phyloP scores from a whole-genome alignment of 2,329 filamentous ascomycete species.

The Colletotrichum lentis region DNA sequence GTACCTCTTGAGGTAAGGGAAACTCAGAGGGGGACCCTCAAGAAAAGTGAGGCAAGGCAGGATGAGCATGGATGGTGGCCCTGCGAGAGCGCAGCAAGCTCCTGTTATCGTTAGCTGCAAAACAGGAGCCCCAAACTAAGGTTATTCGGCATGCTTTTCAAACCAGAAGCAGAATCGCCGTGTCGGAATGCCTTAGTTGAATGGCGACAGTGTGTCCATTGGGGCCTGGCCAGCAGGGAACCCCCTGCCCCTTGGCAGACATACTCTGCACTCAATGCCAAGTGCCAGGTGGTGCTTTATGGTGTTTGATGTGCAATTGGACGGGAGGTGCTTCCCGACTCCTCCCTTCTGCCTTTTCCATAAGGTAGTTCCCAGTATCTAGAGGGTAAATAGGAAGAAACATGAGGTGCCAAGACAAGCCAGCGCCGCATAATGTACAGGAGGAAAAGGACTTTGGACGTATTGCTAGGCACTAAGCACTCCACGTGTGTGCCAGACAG shows the following conservation, averaged over 20 bases:
- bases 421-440: constrained; percentile 1
- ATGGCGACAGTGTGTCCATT: constrained; percentile 21
- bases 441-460: background rate
- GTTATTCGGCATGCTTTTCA: constrained; percentile 23
- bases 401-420: constrained; percentile 20
- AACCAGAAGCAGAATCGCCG: constrained; percentile 16
- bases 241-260: background rate
- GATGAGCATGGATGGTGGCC: constrained; percentile 4
- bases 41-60: constrained; percentile 11
- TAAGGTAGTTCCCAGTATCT: background rate
- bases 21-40: background rate
- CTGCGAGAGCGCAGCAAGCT: constrained; percentile 12
- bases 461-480: background rate
- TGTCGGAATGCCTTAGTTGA: constrained; percentile 29
- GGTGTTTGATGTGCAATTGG: background rate
- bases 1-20: background rate
- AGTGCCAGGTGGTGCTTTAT: background rate
- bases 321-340: background rate
- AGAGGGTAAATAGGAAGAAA: background rate
- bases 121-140: constrained; percentile 21
- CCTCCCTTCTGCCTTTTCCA: background rate
- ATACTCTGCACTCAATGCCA: no score
- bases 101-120: constrained; percentile 22
- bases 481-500: background rate
- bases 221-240: constrained; percentile 10